A percentile compares a stretch with the other conserved stretches of the same genome.
These are phyloP conservation scores for Aureobasidium sp. DNA, from an alignment of 2,329 filamentous ascomycete genomes.

Conservation along the genomic window DNA sequence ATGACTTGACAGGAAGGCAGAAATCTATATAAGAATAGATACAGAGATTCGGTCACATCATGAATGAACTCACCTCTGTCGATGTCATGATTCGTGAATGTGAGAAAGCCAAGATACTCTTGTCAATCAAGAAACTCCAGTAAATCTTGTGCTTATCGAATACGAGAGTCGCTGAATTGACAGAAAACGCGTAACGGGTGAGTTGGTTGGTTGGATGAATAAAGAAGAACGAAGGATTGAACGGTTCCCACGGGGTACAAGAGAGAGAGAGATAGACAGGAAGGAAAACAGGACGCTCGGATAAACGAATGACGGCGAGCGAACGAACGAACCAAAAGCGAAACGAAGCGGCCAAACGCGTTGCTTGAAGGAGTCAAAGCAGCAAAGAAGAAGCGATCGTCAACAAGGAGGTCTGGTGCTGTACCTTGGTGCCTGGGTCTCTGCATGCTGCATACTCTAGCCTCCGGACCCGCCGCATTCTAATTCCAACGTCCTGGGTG, in stretches of 20 bases:
- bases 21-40: background rate
- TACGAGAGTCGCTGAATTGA: conserved; percentile 9
- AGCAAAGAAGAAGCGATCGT: conserved; percentile 8
- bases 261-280: conserved; percentile 2
- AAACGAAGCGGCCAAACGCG: conserved; percentile 5
- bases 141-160: background rate
- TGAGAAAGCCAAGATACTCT: conserved; percentile 1
- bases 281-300: background rate
- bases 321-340: conserved; percentile 1
- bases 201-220: background rate
- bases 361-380: conserved; percentile 1
- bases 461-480: conserved; percentile 7
- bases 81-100: background rate
- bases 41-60: background rate
- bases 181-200: conserved; percentile 9
- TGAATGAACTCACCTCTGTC: conserved; percentile 1
- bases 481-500: conserved; percentile 12
- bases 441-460: conserved; percentile 13
- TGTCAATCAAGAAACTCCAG: background rate
- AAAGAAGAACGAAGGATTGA: conserved; percentile 1
- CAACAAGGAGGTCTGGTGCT: conserved; percentile 1
- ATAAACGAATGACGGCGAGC: background rate
- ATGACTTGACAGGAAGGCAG: background rate
- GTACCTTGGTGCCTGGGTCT: conserved; percentile 14
- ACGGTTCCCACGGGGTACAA: background rate